These are phyloP conservation scores for Neurospora sp. DNA, from an alignment of 495 filamentous ascomycete species.

Conservation along the genomic window DNA sequence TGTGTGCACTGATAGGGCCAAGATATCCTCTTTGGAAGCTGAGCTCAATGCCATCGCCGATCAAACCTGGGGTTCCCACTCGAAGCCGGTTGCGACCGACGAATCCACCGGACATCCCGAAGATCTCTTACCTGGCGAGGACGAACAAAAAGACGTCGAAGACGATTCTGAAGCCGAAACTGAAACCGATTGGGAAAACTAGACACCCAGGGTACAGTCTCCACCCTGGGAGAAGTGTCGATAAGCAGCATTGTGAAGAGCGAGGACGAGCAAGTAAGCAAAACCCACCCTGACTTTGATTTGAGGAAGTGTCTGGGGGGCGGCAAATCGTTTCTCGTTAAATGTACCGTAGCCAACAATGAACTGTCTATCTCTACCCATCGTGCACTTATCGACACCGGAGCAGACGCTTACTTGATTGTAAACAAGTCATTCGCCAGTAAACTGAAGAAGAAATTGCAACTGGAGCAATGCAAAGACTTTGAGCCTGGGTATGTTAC, in stretches of 20 bases:
- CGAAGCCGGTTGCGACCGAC: too few relatives aligned
- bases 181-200: neutral
- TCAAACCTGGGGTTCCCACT: too few relatives aligned
- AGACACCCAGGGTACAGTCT: neutral
- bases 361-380: neutral
- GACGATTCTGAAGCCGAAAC: too few relatives aligned
- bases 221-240: neutral
- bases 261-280: neutral
- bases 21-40: too few relatives aligned
- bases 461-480: neutral
- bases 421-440: neutral
- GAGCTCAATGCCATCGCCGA: neutral
- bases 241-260: neutral
- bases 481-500: neutral
- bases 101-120: neutral
- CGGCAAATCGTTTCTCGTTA: neutral
- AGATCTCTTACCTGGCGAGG: too few relatives aligned
- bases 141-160: too few relatives aligned
- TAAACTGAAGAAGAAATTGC: neutral
- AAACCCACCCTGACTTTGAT: neutral
- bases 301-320: neutral
- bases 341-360: neutral
- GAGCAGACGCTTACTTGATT: neutral
- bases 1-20: too few relatives aligned
- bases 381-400: neutral